Conservation (phyloP, 192 early-diverging fungal genomes). For the Dissophora ornata region DNA sequence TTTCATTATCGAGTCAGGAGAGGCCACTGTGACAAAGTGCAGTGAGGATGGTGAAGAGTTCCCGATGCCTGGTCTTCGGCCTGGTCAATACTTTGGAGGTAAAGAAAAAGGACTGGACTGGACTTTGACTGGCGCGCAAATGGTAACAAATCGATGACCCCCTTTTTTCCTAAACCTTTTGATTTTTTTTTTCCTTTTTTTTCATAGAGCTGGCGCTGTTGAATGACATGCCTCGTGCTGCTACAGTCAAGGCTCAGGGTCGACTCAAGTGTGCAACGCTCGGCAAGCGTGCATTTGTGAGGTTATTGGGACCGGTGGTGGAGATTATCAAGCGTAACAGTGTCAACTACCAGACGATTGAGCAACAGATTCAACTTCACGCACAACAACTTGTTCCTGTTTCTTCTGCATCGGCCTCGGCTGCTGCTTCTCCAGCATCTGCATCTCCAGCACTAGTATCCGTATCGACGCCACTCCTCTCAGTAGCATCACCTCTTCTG, state of each 20-base stretch:
- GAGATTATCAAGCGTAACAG: conserved; percentile 97
- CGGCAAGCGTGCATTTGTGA: conserved; percentile 95
- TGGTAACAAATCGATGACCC: too few species aligned
- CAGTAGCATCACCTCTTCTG: too few species aligned
- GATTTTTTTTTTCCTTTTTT: conserved; percentile 11
- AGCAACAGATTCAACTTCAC: conserved; percentile 56
- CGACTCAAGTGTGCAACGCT: conserved; percentile 95
- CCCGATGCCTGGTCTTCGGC: conserved; percentile 73
- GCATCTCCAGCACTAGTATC: too few species aligned
- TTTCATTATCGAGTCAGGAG: conserved; percentile 95
- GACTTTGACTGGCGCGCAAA: too few species aligned
- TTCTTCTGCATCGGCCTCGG: too few species aligned
- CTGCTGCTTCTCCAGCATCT: too few species aligned
- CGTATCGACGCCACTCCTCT: too few species aligned
- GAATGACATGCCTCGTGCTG: conserved; percentile 92
- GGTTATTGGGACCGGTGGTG: conserved; percentile 92
- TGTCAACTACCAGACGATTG: conserved; percentile 82
- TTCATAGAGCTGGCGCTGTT: conserved; percentile 91
- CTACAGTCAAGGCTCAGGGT: conserved; percentile 87
- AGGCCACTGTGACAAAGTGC: conserved; percentile 83
- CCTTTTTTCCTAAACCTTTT: too few species aligned
- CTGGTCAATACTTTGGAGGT: conserved; percentile 99
- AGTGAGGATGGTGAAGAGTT: conserved; percentile 85
- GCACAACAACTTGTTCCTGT: too few species aligned
- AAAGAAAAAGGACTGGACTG: conserved; percentile 7